Evolutionary conservation across 345 rosid species (phyloP), one percentile per base, ranked within the genome.

Genomic region (Triadica sebifera): DNA sequence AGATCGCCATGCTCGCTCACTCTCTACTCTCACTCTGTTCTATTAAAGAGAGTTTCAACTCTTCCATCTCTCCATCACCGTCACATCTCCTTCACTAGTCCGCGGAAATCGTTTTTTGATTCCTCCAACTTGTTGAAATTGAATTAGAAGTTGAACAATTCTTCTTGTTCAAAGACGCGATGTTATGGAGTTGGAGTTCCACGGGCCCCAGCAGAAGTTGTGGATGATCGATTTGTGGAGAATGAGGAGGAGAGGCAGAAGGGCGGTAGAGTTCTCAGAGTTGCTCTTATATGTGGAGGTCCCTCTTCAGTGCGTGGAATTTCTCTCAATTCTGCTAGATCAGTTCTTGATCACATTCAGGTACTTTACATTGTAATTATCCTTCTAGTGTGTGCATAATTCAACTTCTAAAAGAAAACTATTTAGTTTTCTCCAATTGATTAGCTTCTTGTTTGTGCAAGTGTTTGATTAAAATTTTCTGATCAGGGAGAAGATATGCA

Each of bases 231-330:
- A 49, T 71, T 56, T 29, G 69, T 71, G n/a, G 76, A 63, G 81
- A 60, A 24, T 1, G 77, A 65, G 69, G 79, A 75, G 52, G 66
- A 57, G n/a, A 61, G 8, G 75, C 74, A 69, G 52, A 79, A 58
- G 25, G 74, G 17, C 17, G 77, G 80, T 59, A 80, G 86, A 74
- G 84, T 80, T 75, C 80, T 89, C 74, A 85, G 84, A 85, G 92
- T 94, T 25, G 98, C 93, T 25, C 75, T 92, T 13, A 76, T 92
- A 20, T 92, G 98, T 70, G 98, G 97, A 47, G 98, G 98, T 61
- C 97, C 98, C 4, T 94, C 98, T 4, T 91, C 96, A 38, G 98
- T 92, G 91, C 96, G 97, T 12, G 97, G 98, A 72, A 89, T 94
- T 75, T 94, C 97, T 20, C 91, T 94, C 73, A 94, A 92, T 74